phyloP scores from a whole-genome alignment of 2,329 filamentous ascomycete species.

The Didymellaceae sp. region DNA sequence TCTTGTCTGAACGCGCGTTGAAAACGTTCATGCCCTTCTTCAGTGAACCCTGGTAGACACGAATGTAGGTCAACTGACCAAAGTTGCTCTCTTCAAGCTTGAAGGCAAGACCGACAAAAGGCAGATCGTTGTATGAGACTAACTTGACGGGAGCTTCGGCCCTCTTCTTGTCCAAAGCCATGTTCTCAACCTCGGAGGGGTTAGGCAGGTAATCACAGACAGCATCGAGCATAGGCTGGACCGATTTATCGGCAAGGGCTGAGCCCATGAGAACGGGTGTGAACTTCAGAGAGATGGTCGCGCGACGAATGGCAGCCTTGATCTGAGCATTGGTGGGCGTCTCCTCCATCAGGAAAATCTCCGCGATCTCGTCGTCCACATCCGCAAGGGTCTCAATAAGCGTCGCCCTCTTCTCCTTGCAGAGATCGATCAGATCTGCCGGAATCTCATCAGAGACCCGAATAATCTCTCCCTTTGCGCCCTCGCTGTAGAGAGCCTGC shows the following conservation, averaged over 20 bases:
- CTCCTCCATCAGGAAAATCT: constrained; percentile 88
- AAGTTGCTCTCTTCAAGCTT: constrained; percentile 99
- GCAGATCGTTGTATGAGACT: constrained; percentile 89
- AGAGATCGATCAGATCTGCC: constrained; percentile 75
- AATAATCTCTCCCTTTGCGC: constrained; percentile 76
- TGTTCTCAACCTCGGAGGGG: constrained; percentile 85
- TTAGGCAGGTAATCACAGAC: constrained; percentile 97
- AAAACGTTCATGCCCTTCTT: constrained; percentile 88
- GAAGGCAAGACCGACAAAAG: constrained; percentile 95
- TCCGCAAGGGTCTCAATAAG: constrained; percentile 95
- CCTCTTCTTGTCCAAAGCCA: constrained; percentile 82
- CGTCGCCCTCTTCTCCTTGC: constrained; percentile 79
- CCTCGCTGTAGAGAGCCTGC: constrained; percentile 93
- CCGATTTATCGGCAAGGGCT: constrained; percentile 89
- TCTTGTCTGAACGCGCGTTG: constrained; percentile 94
- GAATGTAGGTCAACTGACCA: constrained; percentile 96
- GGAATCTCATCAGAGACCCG: constrained; percentile 81
- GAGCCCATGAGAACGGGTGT: constrained; percentile 96
- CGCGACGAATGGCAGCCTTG: constrained; percentile 87
- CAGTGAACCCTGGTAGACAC: constrained; percentile 93
- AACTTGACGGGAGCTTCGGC: constrained; percentile 83
- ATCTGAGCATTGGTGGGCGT: constrained; percentile 82
- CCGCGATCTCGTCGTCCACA: constrained; percentile 96
- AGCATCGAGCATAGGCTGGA: constrained; percentile 96
- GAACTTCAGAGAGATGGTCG: constrained; percentile 90